phyloP scores from a whole-genome alignment of 1,284 basidiomycete species.

The Sanghuangporus baumii region DNA sequence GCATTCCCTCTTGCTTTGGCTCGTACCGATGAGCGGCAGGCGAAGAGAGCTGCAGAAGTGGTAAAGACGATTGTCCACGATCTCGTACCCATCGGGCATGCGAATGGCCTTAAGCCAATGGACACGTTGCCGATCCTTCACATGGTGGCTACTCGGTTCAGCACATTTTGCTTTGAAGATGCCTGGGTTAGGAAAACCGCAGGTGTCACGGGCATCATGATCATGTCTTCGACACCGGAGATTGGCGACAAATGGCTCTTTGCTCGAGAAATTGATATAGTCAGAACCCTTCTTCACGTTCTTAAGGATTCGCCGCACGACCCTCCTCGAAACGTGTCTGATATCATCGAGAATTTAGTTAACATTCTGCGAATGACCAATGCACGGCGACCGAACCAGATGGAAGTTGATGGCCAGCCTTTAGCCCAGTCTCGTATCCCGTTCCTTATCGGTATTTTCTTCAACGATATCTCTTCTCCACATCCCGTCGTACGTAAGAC shows the following conservation, averaged over 20 bases:
- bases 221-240: conserved; percentile 68
- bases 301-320: conserved; percentile 95
- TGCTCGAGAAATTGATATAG: conserved; percentile 88
- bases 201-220: conserved; percentile 78
- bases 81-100: conserved; percentile 51
- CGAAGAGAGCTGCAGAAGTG: conserved; percentile 53
- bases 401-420: conserved; percentile 22
- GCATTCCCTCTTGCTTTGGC: conserved; percentile 69
- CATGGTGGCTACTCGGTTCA: conserved; percentile 76
- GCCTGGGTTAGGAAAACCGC: conserved; percentile 85
- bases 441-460: conserved; percentile 78
- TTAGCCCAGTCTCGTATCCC: conserved; percentile 43
- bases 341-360: conserved; percentile 76
- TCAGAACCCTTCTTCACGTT: conserved; percentile 88
- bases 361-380: conserved; percentile 75
- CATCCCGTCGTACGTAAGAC: conserved; percentile 84
- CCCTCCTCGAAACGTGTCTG: conserved; percentile 76
- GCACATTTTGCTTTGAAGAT: conserved; percentile 83
- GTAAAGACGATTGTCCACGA: conserved; percentile 63
- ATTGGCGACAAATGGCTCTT: conserved; percentile 79
- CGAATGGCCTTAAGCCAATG: conserved; percentile 38
- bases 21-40: conserved; percentile 56
- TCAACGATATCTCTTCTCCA: conserved; percentile 85
- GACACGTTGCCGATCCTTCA: conserved; percentile 67
- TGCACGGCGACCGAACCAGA: conserved; percentile 38